phyloP scores from a whole-genome alignment of 2,329 filamentous ascomycete genomes.

The Diaporthe sp. region DNA sequence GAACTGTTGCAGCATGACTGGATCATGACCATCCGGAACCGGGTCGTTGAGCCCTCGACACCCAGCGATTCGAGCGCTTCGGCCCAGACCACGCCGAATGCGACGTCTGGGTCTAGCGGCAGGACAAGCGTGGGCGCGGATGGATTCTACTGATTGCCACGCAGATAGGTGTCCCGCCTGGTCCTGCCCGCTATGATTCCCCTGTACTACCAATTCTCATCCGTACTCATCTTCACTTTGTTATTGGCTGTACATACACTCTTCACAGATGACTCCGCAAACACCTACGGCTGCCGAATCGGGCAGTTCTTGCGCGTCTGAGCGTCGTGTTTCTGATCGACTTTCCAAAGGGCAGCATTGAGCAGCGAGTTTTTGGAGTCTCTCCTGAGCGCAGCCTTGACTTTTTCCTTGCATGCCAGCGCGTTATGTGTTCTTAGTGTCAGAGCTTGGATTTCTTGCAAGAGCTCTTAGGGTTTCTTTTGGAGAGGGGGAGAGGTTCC shows the following conservation, averaged over 20 bases:
- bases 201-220: not conserved
- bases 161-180: not conserved
- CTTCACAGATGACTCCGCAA: not conserved
- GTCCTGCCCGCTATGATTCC: not conserved
- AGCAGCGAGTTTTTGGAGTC: conserved; percentile 29
- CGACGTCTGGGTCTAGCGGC: conserved; percentile 45
- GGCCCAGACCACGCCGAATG: conserved; percentile 53
- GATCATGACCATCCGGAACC: conserved; percentile 76
- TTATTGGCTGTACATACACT: conserved; percentile 20
- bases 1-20: conserved; percentile 96
- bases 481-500: not conserved
- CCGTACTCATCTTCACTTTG: not conserved
- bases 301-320: not conserved
- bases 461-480: not conserved
- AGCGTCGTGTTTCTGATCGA: conserved; percentile 3
- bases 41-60: conserved; percentile 74
- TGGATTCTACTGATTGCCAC: conserved; percentile 48
- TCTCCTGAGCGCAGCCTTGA: conserved; percentile 6
- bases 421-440: not conserved
- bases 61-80: conserved; percentile 68
- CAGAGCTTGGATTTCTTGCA: not conserved
- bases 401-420: conserved; percentile 24
- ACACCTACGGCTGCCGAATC: not conserved
- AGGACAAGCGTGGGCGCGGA: conserved; percentile 47
- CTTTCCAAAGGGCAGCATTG: conserved; percentile 24